phyloP scores from a whole-genome alignment of 148 eudicot species.

The Chenopodium berlandieri region DNA sequence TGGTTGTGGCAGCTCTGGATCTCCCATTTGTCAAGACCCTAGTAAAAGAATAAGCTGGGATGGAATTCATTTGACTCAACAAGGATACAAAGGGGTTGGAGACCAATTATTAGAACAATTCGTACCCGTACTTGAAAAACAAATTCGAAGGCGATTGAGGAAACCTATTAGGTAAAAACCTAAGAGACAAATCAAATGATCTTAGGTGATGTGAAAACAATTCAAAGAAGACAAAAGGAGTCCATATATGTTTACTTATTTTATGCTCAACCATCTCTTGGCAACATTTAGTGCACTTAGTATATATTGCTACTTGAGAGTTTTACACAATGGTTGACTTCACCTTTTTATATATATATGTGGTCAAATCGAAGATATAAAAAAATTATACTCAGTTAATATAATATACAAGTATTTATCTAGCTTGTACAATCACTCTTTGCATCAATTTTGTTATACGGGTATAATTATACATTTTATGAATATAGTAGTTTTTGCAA shows the following conservation, averaged over 20 bases:
- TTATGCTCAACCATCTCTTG: background rate
- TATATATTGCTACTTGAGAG: too few relatives aligned
- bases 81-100: slow-evolving; percentile 26
- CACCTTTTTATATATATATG: too few relatives aligned
- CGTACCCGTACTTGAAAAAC: slow-evolving; percentile 5
- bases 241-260: background rate
- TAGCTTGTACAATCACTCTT: too few relatives aligned
- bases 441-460: too few relatives aligned
- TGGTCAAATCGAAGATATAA: too few relatives aligned
- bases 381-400: too few relatives aligned
- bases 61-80: slow-evolving; percentile 50
- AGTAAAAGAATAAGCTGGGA: slow-evolving; percentile 42
- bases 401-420: too few relatives aligned
- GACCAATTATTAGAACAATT: slow-evolving; percentile 18
- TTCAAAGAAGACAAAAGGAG: background rate
- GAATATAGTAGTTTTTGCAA: too few relatives aligned
- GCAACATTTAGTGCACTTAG: background rate
- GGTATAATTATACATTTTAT: too few relatives aligned
- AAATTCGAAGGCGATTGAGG: background rate
- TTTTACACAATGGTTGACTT: too few relatives aligned
- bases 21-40: slow-evolving; percentile 28
- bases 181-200: background rate
- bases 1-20: slow-evolving; percentile 28
- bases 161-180: background rate
- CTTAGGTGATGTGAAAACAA: background rate